Base-by-base conservation (phyloP, 2,329 filamentous ascomycete genomes). In the Monilinia aucupariae region DNA sequence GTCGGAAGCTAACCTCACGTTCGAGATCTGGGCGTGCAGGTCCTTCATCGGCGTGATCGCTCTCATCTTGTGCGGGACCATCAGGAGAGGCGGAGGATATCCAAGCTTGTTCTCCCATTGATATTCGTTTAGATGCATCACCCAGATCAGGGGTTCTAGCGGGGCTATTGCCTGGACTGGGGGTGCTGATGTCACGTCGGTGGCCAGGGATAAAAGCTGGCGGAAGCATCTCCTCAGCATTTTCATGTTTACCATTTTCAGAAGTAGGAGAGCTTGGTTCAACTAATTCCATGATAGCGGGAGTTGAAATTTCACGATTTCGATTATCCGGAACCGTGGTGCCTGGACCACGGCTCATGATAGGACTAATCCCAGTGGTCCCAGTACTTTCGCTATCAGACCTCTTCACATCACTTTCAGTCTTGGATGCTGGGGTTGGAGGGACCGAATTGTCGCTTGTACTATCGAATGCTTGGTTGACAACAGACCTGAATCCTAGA, bases 381-480 rank as follows among this genome's bases (percentile, higher is more conserved):
- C 71, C 70, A 10, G 85, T 87, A 66, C 84, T 85, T 64, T 81
- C 81, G 63, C 85, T 88, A 67, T 87, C 82, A 60, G 82, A 86
- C 65, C 85, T 77, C 43, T 75, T 78, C n/a, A 85, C 75, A 48
- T 76, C 80, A 60, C 77, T 78, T n/a, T 73, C 75, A 61, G 75
- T 75, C 43, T 75, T 76, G 25, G 81, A 81, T 49, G 79, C 73
- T 12, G 81, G 81, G 3, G 81, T 81, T 12, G 79, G 77, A 4
- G 83, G 82, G 49, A 80, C 76, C 7, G 72, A 72, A 8, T 78
- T 78, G 45, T 83, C 82, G 65, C 85, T 80, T 9, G 56, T 77
- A 52, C 80, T 78, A 69, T 87, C 85, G 70, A 89, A 89, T 20
- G 86, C 86, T 71, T 86, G 82, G 68, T 87, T 78, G 4, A 89